These are phyloP conservation scores for Penicillium sp. DNA, from an alignment of 2,329 filamentous ascomycete species.

Conservation along the genomic window DNA sequence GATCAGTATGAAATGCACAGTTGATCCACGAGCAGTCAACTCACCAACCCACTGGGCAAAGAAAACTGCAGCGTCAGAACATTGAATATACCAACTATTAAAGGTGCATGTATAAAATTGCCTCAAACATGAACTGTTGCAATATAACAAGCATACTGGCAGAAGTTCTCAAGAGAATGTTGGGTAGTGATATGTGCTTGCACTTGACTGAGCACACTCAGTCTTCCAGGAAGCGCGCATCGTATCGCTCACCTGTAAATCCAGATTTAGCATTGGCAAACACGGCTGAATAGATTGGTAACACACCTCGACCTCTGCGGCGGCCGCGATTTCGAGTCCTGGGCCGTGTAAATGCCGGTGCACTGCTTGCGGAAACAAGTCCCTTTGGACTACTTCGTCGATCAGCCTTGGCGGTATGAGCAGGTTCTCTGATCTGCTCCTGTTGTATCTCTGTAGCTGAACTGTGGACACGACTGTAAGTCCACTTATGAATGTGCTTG, in stretches of 20 bases:
- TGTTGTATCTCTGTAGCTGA: conserved; percentile 11
- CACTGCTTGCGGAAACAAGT: conserved; percentile 31
- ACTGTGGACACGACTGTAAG: conserved; percentile 24
- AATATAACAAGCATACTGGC: not conserved
- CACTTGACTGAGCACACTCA: not conserved
- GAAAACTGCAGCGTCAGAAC: not conserved
- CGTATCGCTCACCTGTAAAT: conserved; percentile 31
- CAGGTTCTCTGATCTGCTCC: conserved; percentile 1
- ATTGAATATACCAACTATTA: not conserved
- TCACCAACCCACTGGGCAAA: not conserved
- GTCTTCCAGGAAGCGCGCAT: conserved; percentile 28
- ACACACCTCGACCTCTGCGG: conserved; percentile 31
- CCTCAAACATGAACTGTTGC: not conserved
- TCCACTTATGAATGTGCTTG: conserved; percentile 21
- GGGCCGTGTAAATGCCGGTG: conserved; percentile 5
- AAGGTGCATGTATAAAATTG: not conserved
- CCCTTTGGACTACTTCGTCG: conserved; percentile 30
- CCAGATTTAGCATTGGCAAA: not conserved
- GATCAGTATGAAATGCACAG: not conserved
- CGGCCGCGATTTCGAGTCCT: conserved; percentile 15
- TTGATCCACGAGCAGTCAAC: not conserved
- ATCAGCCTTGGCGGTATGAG: conserved; percentile 8
- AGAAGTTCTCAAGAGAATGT: not conserved
- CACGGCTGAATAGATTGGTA: not conserved
- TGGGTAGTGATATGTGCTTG: not conserved